A percentile compares a stretch with the other conserved stretches of the same genome.
These are phyloP conservation scores for Podaxis sp. DNA, from an alignment of 768 basidiomycete genomes.

Conservation along the genomic window DNA sequence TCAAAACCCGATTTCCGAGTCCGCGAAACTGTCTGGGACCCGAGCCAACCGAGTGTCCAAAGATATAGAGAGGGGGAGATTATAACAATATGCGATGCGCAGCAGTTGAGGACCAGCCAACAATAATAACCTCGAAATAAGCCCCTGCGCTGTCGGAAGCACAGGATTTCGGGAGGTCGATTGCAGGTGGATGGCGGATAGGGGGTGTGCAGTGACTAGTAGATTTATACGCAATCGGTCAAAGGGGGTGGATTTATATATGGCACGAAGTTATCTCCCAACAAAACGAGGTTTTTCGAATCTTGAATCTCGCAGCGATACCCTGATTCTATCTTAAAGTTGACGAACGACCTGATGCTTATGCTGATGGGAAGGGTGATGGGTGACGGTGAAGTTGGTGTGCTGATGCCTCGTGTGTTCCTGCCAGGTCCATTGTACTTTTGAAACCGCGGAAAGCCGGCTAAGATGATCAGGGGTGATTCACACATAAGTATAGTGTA, in stretches of 20 bases:
- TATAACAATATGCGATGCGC: no score
- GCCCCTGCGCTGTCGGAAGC: no score
- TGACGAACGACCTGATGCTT: not conserved
- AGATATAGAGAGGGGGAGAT: no score
- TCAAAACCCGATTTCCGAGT: not conserved
- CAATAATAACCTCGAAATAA: no score
- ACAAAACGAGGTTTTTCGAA: not conserved
- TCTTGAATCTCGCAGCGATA: not conserved
- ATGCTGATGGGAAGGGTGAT: not conserved
- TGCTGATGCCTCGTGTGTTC: not conserved
- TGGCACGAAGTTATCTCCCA: not conserved
- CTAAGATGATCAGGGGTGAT: not conserved
- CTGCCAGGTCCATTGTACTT: not conserved
- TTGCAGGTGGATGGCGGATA: no score
- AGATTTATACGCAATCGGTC: not conserved
- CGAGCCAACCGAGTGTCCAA: no score
- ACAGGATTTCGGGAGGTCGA: no score
- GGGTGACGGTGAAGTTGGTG: not conserved
- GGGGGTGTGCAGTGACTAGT: no score
- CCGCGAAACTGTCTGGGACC: no score
- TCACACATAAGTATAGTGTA: not conserved
- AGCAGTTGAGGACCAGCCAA: no score
- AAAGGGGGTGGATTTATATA: not conserved
- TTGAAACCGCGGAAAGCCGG: conserved; percentile 4
- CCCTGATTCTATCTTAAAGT: not conserved